Conservation (phyloP, 2,329 filamentous ascomycete genomes). For the Penicillium nordicum region DNA sequence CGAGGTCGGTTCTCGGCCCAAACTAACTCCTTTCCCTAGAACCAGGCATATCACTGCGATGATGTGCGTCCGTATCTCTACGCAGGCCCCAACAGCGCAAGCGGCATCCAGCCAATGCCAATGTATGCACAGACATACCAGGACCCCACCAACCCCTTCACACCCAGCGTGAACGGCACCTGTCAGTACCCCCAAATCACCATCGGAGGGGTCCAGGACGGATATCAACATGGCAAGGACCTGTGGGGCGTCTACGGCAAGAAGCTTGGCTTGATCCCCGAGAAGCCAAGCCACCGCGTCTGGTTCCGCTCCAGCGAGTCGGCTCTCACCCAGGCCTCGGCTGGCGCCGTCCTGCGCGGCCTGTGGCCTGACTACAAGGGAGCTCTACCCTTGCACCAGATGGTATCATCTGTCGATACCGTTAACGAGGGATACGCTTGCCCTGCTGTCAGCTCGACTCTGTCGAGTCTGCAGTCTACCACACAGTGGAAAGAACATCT, state of each 20-base stretch:
- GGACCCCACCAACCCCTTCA: conserved; percentile 36
- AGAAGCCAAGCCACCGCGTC: conserved; percentile 25
- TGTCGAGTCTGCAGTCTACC: conserved; percentile 29
- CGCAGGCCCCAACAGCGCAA: conserved; percentile 22
- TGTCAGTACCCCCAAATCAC: conserved; percentile 43
- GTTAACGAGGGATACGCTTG: conserved; percentile 39
- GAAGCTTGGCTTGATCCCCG: conserved; percentile 32
- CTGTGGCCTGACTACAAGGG: conserved; percentile 35
- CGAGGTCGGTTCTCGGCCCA: too few relatives aligned
- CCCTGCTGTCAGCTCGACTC: conserved; percentile 19
- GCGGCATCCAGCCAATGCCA: conserved; percentile 21
- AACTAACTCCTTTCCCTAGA: conserved; percentile 20
- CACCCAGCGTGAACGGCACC: conserved; percentile 31
- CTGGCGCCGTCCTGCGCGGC: conserved; percentile 39
- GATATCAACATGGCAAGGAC: conserved; percentile 38
- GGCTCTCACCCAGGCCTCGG: conserved; percentile 35
- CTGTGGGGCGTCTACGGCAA: conserved; percentile 34
- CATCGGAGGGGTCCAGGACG: conserved; percentile 38
- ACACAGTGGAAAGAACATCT: conserved; percentile 37
- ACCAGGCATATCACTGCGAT: conserved; percentile 39
- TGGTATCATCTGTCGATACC: conserved; percentile 35
- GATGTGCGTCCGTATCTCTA: conserved; percentile 39
- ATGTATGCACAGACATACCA: conserved; percentile 40
- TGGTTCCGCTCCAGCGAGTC: conserved; percentile 41
- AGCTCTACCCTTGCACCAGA: conserved; percentile 38